phyloP scores from a whole-genome alignment of 2,329 filamentous ascomycete genomes.

The Bisporella sp. region DNA sequence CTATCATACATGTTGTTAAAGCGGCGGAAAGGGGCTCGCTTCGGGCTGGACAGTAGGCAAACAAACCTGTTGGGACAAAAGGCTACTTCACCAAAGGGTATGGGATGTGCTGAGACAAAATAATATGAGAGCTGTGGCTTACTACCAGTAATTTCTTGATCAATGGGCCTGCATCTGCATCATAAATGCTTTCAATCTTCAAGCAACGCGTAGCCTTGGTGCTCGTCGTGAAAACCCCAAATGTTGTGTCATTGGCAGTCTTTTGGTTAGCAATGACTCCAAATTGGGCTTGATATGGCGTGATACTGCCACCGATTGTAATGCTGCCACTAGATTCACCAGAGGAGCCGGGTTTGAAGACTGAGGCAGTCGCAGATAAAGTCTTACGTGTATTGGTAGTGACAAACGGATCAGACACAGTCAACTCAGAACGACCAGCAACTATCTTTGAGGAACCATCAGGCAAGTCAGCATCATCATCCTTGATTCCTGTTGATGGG shows the following conservation, averaged over 20 bases:
- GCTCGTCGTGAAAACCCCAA: constrained; percentile 23
- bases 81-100: no score
- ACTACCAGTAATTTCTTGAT: no score
- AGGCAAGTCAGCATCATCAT: background rate
- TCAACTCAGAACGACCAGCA: background rate
- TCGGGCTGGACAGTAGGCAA: no score
- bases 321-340: no score
- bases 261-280: background rate
- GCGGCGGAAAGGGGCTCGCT: no score
- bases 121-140: no score
- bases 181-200: constrained; percentile 17
- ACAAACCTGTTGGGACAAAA: no score
- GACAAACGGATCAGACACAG: constrained; percentile 42
- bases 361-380: constrained; percentile 56
- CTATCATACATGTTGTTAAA: no score
- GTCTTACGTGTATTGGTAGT: constrained; percentile 32
- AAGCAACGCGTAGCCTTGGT: constrained; percentile 21
- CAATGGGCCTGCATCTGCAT: no score
- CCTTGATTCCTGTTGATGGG: background rate
- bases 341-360: constrained; percentile 46
- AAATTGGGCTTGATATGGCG: constrained; percentile 1
- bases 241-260: constrained; percentile 1
- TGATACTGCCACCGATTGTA: background rate
- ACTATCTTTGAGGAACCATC: no score
- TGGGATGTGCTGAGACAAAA: no score